These are phyloP conservation scores for Chlorella sp. DNA, from an alignment of 139 green algal species.

Conservation along the genomic window DNA sequence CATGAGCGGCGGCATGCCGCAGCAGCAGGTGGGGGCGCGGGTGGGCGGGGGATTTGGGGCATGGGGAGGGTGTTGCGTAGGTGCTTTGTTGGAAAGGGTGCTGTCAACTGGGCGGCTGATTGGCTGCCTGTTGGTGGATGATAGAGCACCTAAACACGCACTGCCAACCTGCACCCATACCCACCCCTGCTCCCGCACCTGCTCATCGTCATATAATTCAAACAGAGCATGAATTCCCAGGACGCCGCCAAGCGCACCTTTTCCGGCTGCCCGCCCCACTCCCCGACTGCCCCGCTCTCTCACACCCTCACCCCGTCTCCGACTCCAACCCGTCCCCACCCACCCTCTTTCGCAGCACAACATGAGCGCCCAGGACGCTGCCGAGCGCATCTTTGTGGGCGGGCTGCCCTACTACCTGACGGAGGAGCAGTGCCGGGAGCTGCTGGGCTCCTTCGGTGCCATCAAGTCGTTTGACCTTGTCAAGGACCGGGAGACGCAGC, in stretches of 20 bases:
- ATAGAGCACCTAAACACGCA: too few species aligned
- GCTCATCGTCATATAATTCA: too few species aligned
- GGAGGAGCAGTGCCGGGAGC: conserved; percentile 94
- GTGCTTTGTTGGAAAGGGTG: not conserved
- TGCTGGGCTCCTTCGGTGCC: conserved; percentile 90
- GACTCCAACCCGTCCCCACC: too few species aligned
- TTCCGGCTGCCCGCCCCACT: not conserved
- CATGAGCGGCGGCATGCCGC: not conserved
- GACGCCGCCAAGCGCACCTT: too few species aligned
- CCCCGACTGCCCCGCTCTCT: not conserved
- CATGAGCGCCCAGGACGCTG: conserved; percentile 7
- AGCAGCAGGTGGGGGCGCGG: not conserved
- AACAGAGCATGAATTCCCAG: too few species aligned
- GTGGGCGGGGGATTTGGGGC: not conserved
- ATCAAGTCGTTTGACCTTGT: conserved; percentile 95
- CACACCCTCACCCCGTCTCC: not conserved
- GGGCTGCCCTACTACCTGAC: conserved; percentile 97
- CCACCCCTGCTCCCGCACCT: too few species aligned
- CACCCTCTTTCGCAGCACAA: not conserved
- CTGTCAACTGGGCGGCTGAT: too few species aligned
- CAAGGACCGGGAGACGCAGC: conserved; percentile 91
- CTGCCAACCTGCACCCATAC: too few species aligned
- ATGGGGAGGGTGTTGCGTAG: not conserved
- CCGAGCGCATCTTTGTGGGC: conserved; percentile 92
- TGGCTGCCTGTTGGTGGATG: too few species aligned